Percentiles rank a stretch among this genome's conserved stretches.
These are phyloP conservation scores for Udeniomyces megalosporus DNA, from an alignment of 768 basidiomycete genomes.

Conservation along the genomic window DNA sequence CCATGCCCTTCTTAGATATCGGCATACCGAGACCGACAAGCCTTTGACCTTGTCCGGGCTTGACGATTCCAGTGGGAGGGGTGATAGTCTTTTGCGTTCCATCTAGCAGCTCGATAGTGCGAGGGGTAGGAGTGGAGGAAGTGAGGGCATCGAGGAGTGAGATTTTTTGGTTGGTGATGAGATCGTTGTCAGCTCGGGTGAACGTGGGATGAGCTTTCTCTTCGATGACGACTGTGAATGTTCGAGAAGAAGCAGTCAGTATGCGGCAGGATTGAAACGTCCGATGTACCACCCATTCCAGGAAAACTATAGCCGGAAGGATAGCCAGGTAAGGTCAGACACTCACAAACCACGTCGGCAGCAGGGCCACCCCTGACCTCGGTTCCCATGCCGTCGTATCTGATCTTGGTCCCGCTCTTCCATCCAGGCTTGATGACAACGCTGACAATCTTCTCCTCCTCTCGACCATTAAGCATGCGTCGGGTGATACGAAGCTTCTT, in stretches of 20 bases:
- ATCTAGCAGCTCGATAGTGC: slow-evolving; percentile 53
- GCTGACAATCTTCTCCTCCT: slow-evolving; percentile 63
- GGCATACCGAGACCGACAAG: slow-evolving; percentile 67
- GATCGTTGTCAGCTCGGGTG: slow-evolving; percentile 64
- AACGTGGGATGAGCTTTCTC: slow-evolving; percentile 75
- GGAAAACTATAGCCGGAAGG: background rate
- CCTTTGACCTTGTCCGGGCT: slow-evolving; percentile 46
- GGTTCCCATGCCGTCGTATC: slow-evolving; percentile 24
- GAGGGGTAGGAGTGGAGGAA: slow-evolving; percentile 34
- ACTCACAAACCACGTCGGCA: slow-evolving; percentile 52
- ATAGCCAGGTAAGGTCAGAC: background rate
- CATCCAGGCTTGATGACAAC: slow-evolving; percentile 53
- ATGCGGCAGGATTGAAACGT: background rate
- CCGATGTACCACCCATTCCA: background rate
- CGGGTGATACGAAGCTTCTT: slow-evolving; percentile 82
- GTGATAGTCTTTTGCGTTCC: slow-evolving; percentile 57
- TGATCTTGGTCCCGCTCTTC: slow-evolving; percentile 90
- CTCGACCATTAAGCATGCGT: slow-evolving; percentile 48
- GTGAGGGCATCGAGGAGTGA: slow-evolving; percentile 70
- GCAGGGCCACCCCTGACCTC: slow-evolving; percentile 7
- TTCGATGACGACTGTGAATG: slow-evolving; percentile 57
- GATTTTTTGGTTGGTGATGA: slow-evolving; percentile 44
- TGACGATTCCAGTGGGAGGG: slow-evolving; percentile 37
- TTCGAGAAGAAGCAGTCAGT: background rate
- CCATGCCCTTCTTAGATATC: slow-evolving; percentile 57